Percentiles rank a stretch among this genome's conserved stretches.
These are phyloP conservation scores for Lyophyllum semitale DNA, from an alignment of 768 basidiomycete genomes.

Conservation along the genomic window DNA sequence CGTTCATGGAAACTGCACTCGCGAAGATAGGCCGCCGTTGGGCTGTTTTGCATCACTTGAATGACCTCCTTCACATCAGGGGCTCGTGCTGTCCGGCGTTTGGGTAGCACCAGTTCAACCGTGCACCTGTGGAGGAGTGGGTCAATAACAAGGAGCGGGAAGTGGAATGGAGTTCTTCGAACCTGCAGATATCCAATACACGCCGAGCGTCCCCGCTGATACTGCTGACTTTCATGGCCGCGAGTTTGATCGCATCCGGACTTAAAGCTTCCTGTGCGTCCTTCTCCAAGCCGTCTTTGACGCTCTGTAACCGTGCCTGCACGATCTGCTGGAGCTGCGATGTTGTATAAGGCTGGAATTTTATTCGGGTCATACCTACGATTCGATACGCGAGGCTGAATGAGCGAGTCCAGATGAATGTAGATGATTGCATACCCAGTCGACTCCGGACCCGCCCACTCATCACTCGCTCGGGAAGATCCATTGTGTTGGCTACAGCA, in stretches of 20 bases:
- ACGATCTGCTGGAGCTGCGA: constrained; percentile 84
- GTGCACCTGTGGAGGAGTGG: constrained; percentile 55
- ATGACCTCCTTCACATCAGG: constrained; percentile 81
- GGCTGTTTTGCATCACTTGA: constrained; percentile 87
- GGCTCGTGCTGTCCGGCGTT: constrained; percentile 54
- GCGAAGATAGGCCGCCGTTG: constrained; percentile 79
- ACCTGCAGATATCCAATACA: constrained; percentile 92
- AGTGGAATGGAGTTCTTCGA: constrained; percentile 18
- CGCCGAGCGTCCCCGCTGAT: constrained; percentile 95
- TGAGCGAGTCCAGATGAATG: not conserved
- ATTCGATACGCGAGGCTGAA: not conserved
- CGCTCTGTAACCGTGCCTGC: constrained; percentile 70
- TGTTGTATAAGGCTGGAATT: constrained; percentile 87
- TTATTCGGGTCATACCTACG: constrained; percentile 85
- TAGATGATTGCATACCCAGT: constrained; percentile 55
- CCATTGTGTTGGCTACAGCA: constrained; percentile 98
- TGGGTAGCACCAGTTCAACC: constrained; percentile 72
- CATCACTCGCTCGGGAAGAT: constrained; percentile 93
- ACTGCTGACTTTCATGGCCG: constrained; percentile 66
- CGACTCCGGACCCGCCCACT: constrained; percentile 90
- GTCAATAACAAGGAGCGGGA: not conserved
- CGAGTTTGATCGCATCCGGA: constrained; percentile 79
- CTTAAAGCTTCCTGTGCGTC: constrained; percentile 55
- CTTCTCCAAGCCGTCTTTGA: constrained; percentile 50
- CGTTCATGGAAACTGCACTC: constrained; percentile 88